Base-by-base conservation (phyloP, 192 early-diverging fungal species). In the Coemansia pectinata region DNA sequence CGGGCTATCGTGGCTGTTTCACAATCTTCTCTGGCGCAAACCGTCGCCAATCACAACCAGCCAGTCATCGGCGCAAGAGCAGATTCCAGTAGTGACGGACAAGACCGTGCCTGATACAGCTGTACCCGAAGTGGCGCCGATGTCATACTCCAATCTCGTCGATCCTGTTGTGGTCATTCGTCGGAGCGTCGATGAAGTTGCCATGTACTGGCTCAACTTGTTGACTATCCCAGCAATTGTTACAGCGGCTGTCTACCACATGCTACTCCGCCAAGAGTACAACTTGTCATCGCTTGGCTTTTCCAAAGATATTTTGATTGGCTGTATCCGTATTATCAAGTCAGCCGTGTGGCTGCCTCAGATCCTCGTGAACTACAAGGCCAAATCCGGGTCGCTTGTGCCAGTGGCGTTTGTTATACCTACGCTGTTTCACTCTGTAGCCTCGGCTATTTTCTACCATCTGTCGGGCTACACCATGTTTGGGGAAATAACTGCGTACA, bases 191-290 rank as follows among this genome's bases (percentile, higher is more conserved):
- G 66, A 67, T 17, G 27, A 21, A 25, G 17, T 36, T 8, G 57
- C 55, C 36, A 57, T 67, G 39, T 42, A 58, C 23, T 57, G 52
- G 53, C 41, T 67, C 17, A 17, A 42, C 40, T 29, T 67, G 17
- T 31, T 58, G 23, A 58, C 29, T 15, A 42, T 41, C 7, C 66
- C 21, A n/a, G 41, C 15, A 8, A 27, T 67, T 41, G 40, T 34
- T 7, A 7, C 42, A 25, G 42, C n/a, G 19, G 29, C 31, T 9
- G 27, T 59, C 2, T 31, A 40, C 27, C 27, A 27, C 27, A 27
- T 1, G 27, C 27, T 27, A 27, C 27, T 27, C 6, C 19, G 33
- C 34, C 17, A 9, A 31, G 23, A 29, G 58, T 31, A 31, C 55
- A 31, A 3, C 41, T 36, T 41, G 12, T 34, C 39, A 31, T 41